phyloP scores from a whole-genome alignment of 2,329 filamentous ascomycete genomes.

The Sordariomycetes sp. region DNA sequence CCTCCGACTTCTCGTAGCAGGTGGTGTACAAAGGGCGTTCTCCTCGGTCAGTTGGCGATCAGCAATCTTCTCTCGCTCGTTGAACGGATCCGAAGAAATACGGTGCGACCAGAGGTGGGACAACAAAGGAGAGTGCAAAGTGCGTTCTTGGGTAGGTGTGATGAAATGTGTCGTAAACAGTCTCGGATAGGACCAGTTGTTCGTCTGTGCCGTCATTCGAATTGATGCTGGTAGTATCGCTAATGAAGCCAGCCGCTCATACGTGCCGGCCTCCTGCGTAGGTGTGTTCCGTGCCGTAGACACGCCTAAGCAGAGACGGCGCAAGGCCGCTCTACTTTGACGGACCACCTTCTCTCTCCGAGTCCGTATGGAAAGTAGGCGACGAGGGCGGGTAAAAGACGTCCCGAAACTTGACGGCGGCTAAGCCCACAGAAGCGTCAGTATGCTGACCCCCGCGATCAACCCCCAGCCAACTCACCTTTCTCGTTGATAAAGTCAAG shows the following conservation, averaged over 20 bases:
- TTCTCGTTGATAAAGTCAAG: conserved; percentile 31
- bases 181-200: neutral
- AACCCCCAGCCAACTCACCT: conserved; percentile 12
- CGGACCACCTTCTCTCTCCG: neutral
- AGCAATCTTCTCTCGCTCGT: neutral
- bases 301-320: no score
- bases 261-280: no score
- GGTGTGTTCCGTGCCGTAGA: no score
- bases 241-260: neutral
- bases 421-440: conserved; percentile 8
- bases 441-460: conserved; percentile 3
- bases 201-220: neutral
- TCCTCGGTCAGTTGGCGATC: neutral
- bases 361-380: neutral
- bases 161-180: neutral
- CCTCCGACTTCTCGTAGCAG: neutral
- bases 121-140: neutral
- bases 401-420: conserved; percentile 24
- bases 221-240: neutral
- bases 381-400: conserved; percentile 18
- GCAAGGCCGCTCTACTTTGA: neutral
- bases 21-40: neutral
- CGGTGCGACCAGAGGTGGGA: neutral
- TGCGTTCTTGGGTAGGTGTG: neutral
- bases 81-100: neutral